A percentile compares a stretch with the other conserved stretches of the same genome.
Evolutionary conservation across 768 basidiomycete genomes (phyloP).

Genomic region (Nevesoporus exiguus): DNA sequence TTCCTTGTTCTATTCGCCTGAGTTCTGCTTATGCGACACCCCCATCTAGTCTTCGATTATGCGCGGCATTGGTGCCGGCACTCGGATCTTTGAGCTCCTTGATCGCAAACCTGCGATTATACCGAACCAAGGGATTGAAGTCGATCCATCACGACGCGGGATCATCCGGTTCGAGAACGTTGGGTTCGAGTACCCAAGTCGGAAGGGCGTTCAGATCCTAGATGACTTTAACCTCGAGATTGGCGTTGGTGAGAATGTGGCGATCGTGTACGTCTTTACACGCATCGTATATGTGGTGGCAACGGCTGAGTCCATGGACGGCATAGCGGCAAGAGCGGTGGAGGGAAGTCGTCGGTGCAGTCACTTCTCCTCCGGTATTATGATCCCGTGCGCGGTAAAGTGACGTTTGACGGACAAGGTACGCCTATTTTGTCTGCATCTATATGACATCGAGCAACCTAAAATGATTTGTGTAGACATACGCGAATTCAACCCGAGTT

Average conservation of each 20-base stretch:
- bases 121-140: conserved; percentile 53
- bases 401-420: conserved; percentile 88
- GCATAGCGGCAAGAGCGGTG: conserved; percentile 81
- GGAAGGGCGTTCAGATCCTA: conserved; percentile 76
- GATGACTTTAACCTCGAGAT: conserved; percentile 81
- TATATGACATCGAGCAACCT: no score
- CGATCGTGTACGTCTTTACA: conserved; percentile 72
- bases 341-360: conserved; percentile 92
- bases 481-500: conserved; percentile 75
- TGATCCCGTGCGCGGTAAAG: conserved; percentile 77
- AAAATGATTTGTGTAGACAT: conserved; percentile 52
- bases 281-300: background rate
- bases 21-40: background rate
- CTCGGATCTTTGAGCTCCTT: conserved; percentile 90
- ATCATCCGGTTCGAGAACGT: conserved; percentile 79
- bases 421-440: conserved; percentile 6
- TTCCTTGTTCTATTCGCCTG: background rate
- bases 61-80: conserved; percentile 93
- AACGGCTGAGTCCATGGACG: background rate
- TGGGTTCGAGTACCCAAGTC: conserved; percentile 85
- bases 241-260: conserved; percentile 81
- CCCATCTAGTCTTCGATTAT: conserved; percentile 79
- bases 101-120: conserved; percentile 76
- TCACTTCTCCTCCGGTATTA: conserved; percentile 86
- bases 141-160: conserved; percentile 59